Evolutionary conservation across 768 basidiomycete species (phyloP).

Genomic region (Mycena metata): DNA sequence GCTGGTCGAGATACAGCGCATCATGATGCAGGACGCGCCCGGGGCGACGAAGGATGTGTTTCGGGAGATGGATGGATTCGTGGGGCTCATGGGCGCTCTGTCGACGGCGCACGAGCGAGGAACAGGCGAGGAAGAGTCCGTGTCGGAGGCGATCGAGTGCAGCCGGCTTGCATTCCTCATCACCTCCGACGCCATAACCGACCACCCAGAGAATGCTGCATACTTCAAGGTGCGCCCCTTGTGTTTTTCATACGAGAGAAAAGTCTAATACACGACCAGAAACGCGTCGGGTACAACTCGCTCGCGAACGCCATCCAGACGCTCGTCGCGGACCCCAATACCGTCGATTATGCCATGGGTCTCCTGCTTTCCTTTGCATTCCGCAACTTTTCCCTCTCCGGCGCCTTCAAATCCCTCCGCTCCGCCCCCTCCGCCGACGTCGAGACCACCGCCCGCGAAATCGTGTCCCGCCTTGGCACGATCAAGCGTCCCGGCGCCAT

Average conservation of each 20-base stretch:
- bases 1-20: constrained; percentile 74
- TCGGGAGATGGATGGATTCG: constrained; percentile 85
- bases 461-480: constrained; percentile 60
- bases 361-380: constrained; percentile 78
- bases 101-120: constrained; percentile 64
- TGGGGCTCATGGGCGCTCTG: constrained; percentile 79
- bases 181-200: constrained; percentile 72
- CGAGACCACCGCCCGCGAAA: constrained; percentile 55
- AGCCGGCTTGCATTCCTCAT: constrained; percentile 75
- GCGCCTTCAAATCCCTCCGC: constrained; percentile 66
- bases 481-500: constrained; percentile 75
- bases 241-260: constrained; percentile 11
- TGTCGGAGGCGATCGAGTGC: constrained; percentile 61
- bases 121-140: constrained; percentile 49
- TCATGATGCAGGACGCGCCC: constrained; percentile 72
- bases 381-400: constrained; percentile 70
- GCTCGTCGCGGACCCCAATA: constrained; percentile 62
- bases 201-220: constrained; percentile 65
- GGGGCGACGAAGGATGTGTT: constrained; percentile 77
- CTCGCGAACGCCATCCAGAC: constrained; percentile 70
- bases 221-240: constrained; percentile 74
- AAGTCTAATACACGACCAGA: constrained; percentile 47
- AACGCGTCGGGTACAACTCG: constrained; percentile 73
- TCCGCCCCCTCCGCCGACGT: constrained; percentile 52
- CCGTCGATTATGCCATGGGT: constrained; percentile 70